Base-by-base conservation (phyloP, 306 rosid genomes). In the Malus fusca region DNA sequence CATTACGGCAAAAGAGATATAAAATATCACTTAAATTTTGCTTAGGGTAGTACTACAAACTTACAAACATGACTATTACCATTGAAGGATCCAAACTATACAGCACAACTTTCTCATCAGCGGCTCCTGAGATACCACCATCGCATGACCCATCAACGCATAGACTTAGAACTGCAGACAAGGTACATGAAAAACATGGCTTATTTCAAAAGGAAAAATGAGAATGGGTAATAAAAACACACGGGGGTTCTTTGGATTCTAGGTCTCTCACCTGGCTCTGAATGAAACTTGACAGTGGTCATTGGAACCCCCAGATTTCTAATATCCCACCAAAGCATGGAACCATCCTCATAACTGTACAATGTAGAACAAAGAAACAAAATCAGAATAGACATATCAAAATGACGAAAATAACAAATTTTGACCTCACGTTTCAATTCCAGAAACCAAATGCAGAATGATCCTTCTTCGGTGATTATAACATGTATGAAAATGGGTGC, bases 321-420 rank as follows among this genome's bases (percentile, higher is more conserved):
- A 75, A 92, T 43, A 85, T 95, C 98, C 98, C 98, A 90, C 97
- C 92, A 95, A 78, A 92, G 97, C 97, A 95, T 92, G 78, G 96
- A 88, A 66, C 97, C 98, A 68, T 95, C 98, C 84, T 93, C 97
- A 64, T 89, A 92, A 71, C 98, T 95, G 78, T 81, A 79, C 58
- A 78, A 80, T 65, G 79, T 53, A 15, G 22, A 23, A 59, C 15
- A 55, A 56, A 37, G 66, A 59, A 82, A 59, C 52, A 25, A 5
- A 74, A 42, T 64, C 72, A 68, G 55, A 56, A 28, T 22, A n/a
- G 59, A 48, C 30, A 40, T 76, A 61, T 13, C 28, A 33, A 18
- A 65, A 35, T 46, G 40, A 15, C 0, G 14, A 66, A 11, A 8
- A 52, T 18, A 23, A 65, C 66, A 17, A 66, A 40, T 22, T 52